Base-by-base conservation (phyloP, 352 stramenopile species). In the Thraustochytrium striatum region DNA sequence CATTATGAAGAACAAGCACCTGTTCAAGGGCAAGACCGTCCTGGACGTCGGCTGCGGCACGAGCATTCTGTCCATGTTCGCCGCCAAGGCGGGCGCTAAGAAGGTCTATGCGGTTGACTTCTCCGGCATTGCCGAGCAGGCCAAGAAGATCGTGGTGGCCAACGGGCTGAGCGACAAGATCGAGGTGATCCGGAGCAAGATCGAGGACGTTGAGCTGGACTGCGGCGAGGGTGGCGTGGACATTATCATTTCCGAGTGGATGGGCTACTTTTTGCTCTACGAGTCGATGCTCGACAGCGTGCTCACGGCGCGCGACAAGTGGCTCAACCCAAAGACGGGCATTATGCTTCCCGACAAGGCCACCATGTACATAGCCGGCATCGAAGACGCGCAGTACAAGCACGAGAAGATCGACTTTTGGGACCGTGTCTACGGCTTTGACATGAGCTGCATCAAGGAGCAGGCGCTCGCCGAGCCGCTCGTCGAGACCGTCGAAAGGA, bases 181-280 rank as follows among this genome's bases (percentile, higher is more conserved):
- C 70, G 97, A 92, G 47, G 82, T 99, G 13, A 93, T 98, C 38
- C 89, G 97, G 81, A 92, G 92, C 68, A 98, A 98, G 81, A 90
- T 97, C 72, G 91, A 94, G 81, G 91, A 95, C 73, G 86, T 95
- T 25, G 88, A 92, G 58, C 85, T 98, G 2, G 91, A 78, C 43
- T 65, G 79, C 32, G 84, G 91, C 44, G 88, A 95, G 47, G 92
- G 36, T n/a, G 68, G 68, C 28, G 83, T 98, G 21, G 94, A 98
- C 86, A 97, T 98, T 72, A 98, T 98, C 83, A 94, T 98, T 58
- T 97, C 90, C n/a, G 94, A 98, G 86, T 98, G 95, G 94, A 98
- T 98, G 94, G 94, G 94, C 61, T 98, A 98, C 86, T 98, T 97
- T 82, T 83, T 98, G 30, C 85, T 98, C 2, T 98, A 98, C 84